Base-by-base conservation (phyloP, 2,329 filamentous ascomycete genomes). In the Harringtonia lauricola region DNA sequence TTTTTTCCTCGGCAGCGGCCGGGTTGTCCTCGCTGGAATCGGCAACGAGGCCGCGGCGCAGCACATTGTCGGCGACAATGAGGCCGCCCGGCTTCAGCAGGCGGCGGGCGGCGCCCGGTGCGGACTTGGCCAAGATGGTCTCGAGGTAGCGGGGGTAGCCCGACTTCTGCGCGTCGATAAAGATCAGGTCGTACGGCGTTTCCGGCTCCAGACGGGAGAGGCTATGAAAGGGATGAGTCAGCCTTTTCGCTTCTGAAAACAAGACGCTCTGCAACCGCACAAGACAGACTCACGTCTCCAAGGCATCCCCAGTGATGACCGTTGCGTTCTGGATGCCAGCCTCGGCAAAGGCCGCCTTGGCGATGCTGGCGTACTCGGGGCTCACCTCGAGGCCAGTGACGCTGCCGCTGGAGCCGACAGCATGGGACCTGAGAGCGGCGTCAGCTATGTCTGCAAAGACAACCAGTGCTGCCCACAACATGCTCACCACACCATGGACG, bases 31-130 rank as follows among this genome's bases (percentile, higher is more conserved):
- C 38, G 19, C 54, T 57, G 9, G 46, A 36, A 29, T 68, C 62
- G 33, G 67, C 71, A 4, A 76, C 67, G 13, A 72, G 57, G 8
- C 65, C 72, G 8, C 60, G 57, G 3, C 67, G 66, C 22, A 78
- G 61, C 35, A 71, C 64, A 45, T 77, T 77, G 54, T 77, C 74
- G 1, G 68, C 71, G 14, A 76, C 58, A 47, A 77, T 68, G 44
- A 76, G 57, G 0, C 70, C 72, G 8, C 67, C 70, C 9, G 62
- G 55, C 1, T 66, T 62, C 33, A 77, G 61, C 22, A 77, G 61
- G 8, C 70, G 64, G 14, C 49, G 52, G 3, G 53, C 17, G 7
- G 50, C 48, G 3, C 59, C 62, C 2, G 68, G 62, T 39, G 52
- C 53, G 6, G 70, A 74, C 39, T 57, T 53, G 17, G 58, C 59